A percentile compares a stretch with the other conserved stretches of the same genome.
These are phyloP conservation scores for Rutstroemia sp. DNA, from an alignment of 2,329 filamentous ascomycete genomes.

Conservation along the genomic window DNA sequence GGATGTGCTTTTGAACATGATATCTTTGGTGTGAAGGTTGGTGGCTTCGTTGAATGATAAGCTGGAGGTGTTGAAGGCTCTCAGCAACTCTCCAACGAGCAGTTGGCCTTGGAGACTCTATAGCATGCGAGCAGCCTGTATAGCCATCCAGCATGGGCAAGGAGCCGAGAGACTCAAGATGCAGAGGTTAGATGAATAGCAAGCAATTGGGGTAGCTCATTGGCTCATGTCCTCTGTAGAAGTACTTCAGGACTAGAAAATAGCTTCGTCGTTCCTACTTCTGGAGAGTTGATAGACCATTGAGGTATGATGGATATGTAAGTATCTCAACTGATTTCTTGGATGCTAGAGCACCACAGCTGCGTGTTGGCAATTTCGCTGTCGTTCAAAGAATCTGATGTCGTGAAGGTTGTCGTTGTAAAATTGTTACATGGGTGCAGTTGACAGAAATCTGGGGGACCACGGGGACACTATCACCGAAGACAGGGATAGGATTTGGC, in stretches of 20 bases:
- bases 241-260: background rate
- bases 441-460: too few relatives aligned
- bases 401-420: too few relatives aligned
- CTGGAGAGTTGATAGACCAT: too few relatives aligned
- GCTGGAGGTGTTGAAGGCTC: slow-evolving; percentile 40
- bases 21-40: slow-evolving; percentile 30
- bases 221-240: background rate
- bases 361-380: too few relatives aligned
- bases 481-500: background rate
- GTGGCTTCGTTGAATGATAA: slow-evolving; percentile 35
- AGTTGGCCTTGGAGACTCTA: slow-evolving; percentile 41
- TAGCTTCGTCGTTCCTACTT: background rate
- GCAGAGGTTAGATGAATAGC: too few relatives aligned
- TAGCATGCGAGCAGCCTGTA: slow-evolving; percentile 31
- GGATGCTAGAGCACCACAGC: background rate
- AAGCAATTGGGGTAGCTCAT: background rate
- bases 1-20: slow-evolving; percentile 42
- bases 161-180: background rate
- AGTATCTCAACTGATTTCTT: background rate
- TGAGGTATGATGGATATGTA: background rate
- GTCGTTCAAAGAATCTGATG: too few relatives aligned
- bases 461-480: too few relatives aligned
- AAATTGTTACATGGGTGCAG: too few relatives aligned
- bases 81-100: slow-evolving; percentile 38
- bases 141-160: too few relatives aligned